These are phyloP conservation scores for Yamadazyma conglobata DNA, from an alignment of 1,139 yeast species.

Conservation along the genomic window DNA sequence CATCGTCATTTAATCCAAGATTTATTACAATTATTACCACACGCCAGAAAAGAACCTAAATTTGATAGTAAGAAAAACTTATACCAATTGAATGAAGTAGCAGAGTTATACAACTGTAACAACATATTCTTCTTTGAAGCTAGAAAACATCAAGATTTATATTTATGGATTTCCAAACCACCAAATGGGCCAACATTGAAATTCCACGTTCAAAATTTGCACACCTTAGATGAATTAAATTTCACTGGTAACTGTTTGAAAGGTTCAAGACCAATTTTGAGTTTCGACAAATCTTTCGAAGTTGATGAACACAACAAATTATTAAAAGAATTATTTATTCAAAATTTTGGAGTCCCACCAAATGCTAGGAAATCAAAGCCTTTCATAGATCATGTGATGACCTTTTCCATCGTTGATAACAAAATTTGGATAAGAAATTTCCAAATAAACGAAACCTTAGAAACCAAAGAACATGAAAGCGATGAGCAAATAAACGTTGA, in stretches of 20 bases:
- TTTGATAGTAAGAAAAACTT: conserved; percentile 90
- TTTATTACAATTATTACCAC: conserved; percentile 78
- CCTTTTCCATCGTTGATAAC: conserved; percentile 88
- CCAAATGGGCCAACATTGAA: conserved; percentile 98
- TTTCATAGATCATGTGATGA: conserved; percentile 90
- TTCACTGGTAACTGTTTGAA: conserved; percentile 94
- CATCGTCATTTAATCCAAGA: conserved; percentile 94
- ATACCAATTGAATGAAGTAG: conserved; percentile 87
- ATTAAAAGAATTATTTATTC: conserved; percentile 81
- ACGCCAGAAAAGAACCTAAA: conserved; percentile 94
- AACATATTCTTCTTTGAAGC: conserved; percentile 93
- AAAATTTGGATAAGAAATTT: conserved; percentile 95
- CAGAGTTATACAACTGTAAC: conserved; percentile 96
- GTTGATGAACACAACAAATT: conserved; percentile 60
- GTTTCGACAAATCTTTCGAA: conserved; percentile 76
- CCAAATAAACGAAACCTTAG: conserved; percentile 78
- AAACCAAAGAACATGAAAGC: conserved; percentile 37
- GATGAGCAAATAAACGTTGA: conserved; percentile 35
- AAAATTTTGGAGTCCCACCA: conserved; percentile 95
- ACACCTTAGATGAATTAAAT: conserved; percentile 92
- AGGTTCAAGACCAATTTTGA: conserved; percentile 93
- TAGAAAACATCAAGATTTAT: conserved; percentile 93
- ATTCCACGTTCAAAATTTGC: conserved; percentile 90
- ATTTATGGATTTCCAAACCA: conserved; percentile 91
- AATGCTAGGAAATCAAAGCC: conserved; percentile 93